Conservation (phyloP, 306 rosid species). For the Pueraria montana region DNA sequence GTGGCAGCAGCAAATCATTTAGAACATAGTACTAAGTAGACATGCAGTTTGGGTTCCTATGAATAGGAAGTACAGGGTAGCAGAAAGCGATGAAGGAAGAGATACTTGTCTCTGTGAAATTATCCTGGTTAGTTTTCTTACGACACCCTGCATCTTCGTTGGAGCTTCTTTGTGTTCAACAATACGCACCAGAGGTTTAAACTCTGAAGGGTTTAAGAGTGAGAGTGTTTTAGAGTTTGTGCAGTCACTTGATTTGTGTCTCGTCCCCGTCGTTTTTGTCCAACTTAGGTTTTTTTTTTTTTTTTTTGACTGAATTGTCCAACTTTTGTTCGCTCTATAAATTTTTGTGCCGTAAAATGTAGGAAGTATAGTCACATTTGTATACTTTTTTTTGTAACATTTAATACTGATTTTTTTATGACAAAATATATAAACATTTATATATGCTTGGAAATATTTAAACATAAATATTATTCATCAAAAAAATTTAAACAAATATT, state of each 20-base stretch:
- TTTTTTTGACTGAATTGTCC: too few relatives aligned
- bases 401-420: too few relatives aligned
- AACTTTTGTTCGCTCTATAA: too few relatives aligned
- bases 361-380: too few relatives aligned
- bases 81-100: constrained; percentile 12
- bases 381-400: too few relatives aligned
- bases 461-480: not conserved
- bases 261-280: too few relatives aligned
- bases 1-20: not conserved
- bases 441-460: constrained; percentile 1
- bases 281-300: too few relatives aligned
- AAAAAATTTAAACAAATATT: too few relatives aligned
- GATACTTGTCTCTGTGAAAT: constrained; percentile 61
- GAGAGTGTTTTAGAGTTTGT: too few relatives aligned
- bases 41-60: not conserved
- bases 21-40: not conserved
- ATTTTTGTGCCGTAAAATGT: not conserved
- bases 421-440: too few relatives aligned
- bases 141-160: constrained; percentile 60
- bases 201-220: constrained; percentile 55
- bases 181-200: constrained; percentile 24
- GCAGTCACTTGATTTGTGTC: too few relatives aligned
- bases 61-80: not conserved
- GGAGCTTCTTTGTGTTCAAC: not conserved
- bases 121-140: constrained; percentile 59